Evolutionary conservation across 345 rosid species (phyloP).

Genomic region (Kernera saxatilis): DNA sequence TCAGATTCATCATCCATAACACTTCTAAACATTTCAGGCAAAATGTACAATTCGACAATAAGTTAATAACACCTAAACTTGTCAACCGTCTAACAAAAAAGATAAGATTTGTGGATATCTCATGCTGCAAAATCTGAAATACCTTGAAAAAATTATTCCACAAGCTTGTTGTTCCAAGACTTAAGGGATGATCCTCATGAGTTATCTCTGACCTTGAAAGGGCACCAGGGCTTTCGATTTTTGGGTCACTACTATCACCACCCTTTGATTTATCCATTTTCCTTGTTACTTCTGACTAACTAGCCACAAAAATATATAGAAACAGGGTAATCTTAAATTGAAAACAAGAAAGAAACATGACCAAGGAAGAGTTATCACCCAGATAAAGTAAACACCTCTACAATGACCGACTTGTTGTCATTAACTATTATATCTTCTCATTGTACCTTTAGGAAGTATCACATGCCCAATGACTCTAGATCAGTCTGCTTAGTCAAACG

Average conservation of each 20-base stretch:
- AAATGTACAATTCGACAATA: not conserved
- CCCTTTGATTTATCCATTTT: slow-evolving; percentile 57
- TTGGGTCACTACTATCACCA: slow-evolving; percentile 39
- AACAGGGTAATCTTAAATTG: slow-evolving; percentile 21
- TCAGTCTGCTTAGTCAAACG: not conserved
- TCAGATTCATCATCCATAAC: not conserved
- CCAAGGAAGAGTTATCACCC: not conserved
- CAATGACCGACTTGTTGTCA: not conserved
- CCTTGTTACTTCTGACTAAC: slow-evolving; percentile 92
- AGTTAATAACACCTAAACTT: not conserved
- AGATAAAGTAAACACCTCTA: not conserved
- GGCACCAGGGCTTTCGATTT: slow-evolving; percentile 46
- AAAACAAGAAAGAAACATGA: not conserved
- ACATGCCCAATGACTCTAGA: not conserved
- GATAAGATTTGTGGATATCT: not conserved
- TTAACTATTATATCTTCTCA: not conserved
- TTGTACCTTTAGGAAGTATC: not conserved
- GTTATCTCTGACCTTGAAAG: slow-evolving; percentile 75
- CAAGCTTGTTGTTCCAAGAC: slow-evolving; percentile 83
- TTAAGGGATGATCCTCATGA: slow-evolving; percentile 94
- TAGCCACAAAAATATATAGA: slow-evolving; percentile 73
- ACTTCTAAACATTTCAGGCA: not conserved
- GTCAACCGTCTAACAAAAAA: not conserved
- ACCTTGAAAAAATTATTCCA: slow-evolving; percentile 99
- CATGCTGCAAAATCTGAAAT: slow-evolving; percentile 4